A percentile compares a stretch with the other conserved stretches of the same genome.
phyloP scores from a whole-genome alignment of 2,329 filamentous ascomycete species.

The Pyrenochaeta sp. region DNA sequence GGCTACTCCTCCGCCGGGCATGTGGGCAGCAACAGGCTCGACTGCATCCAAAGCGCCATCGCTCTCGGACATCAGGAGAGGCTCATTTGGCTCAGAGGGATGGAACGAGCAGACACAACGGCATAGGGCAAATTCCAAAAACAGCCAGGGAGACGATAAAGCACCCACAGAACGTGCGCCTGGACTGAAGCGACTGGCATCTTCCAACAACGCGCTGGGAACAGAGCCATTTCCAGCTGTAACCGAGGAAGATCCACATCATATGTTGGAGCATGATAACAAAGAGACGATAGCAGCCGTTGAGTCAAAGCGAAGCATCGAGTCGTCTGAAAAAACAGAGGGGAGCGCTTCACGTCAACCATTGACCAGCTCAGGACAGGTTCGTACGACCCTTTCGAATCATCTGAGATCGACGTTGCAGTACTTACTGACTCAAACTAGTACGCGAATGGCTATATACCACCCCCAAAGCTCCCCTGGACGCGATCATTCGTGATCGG shows the following conservation, averaged over 20 bases:
- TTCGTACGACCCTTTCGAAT: slow-evolving; percentile 10
- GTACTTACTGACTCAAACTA: too few relatives aligned
- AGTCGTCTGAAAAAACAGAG: slow-evolving; percentile 23
- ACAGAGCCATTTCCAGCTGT: slow-evolving; percentile 40
- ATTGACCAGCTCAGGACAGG: slow-evolving; percentile 22
- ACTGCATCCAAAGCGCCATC: slow-evolving; percentile 52
- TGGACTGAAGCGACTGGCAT: slow-evolving; percentile 12
- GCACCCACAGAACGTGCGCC: slow-evolving; percentile 10
- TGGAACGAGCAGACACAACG: slow-evolving; percentile 42
- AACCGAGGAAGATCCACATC: slow-evolving; percentile 34
- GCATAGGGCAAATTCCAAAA: slow-evolving; percentile 31
- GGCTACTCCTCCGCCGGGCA: slow-evolving; percentile 48
- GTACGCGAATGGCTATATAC: slow-evolving; percentile 52
- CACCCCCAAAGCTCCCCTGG: slow-evolving; percentile 59
- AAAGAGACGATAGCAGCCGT: slow-evolving; percentile 13
- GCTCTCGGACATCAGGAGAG: slow-evolving; percentile 51
- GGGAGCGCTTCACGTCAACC: slow-evolving; percentile 17
- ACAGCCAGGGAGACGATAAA: slow-evolving; percentile 31
- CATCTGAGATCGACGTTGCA: too few relatives aligned
- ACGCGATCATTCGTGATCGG: slow-evolving; percentile 66
- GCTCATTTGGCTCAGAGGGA: slow-evolving; percentile 43
- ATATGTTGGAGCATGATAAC: slow-evolving; percentile 7
- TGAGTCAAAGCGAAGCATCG: slow-evolving; percentile 25
- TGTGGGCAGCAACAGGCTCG: slow-evolving; percentile 55
- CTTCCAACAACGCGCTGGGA: slow-evolving; percentile 20